Conservation (phyloP, 306 rosid species). For the Ormosia emarginata region DNA sequence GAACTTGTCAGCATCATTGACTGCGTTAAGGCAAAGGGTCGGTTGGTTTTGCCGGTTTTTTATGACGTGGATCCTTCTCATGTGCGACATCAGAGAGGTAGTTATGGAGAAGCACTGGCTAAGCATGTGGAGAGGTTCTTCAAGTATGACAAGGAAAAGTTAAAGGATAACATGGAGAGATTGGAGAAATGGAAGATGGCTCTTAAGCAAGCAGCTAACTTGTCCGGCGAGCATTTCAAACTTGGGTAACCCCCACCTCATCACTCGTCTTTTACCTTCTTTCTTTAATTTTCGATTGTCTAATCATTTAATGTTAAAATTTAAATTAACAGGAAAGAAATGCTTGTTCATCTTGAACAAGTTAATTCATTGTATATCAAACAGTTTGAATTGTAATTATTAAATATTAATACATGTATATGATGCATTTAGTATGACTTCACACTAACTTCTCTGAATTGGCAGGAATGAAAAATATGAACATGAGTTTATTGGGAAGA, state of each 20-base stretch:
- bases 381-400: too few relatives aligned
- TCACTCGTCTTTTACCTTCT: neutral
- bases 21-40: neutral
- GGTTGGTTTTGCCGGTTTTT: neutral
- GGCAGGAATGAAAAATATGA: slow-evolving; percentile 2
- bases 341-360: too few relatives aligned
- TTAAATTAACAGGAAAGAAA: too few relatives aligned
- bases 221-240: neutral
- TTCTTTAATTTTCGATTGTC: neutral
- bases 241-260: neutral
- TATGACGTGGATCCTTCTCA: neutral
- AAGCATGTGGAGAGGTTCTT: neutral
- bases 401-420: neutral
- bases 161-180: neutral
- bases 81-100: neutral
- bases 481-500: neutral
- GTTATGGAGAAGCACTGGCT: neutral
- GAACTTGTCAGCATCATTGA: neutral
- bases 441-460: neutral
- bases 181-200: neutral
- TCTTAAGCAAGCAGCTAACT: neutral
- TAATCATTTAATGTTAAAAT: too few relatives aligned
- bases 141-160: too few relatives aligned
- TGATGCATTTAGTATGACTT: neutral
- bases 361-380: too few relatives aligned